These are phyloP conservation scores for Cordyceps javanica DNA, from an alignment of 2,329 filamentous ascomycete genomes.

Conservation along the genomic window DNA sequence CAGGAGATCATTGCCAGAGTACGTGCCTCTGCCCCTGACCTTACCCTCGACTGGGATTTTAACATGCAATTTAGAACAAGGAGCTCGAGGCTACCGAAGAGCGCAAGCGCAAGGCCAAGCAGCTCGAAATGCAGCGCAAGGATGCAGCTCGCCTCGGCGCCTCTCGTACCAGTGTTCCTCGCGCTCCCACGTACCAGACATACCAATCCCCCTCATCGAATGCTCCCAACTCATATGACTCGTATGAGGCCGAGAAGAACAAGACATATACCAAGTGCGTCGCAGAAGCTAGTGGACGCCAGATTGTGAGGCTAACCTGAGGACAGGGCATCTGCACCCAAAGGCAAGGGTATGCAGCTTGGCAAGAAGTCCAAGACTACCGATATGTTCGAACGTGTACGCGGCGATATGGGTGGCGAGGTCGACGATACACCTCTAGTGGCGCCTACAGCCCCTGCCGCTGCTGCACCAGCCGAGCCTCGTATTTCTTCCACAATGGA, in stretches of 20 bases:
- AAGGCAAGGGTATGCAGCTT: slow-evolving; percentile 97
- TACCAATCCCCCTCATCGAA: slow-evolving; percentile 77
- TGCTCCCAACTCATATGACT: slow-evolving; percentile 78
- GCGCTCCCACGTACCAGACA: slow-evolving; percentile 78
- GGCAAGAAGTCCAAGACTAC: slow-evolving; percentile 98
- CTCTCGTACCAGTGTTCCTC: slow-evolving; percentile 59
- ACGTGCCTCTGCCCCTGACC: slow-evolving; percentile 25
- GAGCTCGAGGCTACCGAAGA: slow-evolving; percentile 97
- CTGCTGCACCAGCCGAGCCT: slow-evolving; percentile 46
- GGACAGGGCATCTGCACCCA: slow-evolving; percentile 54
- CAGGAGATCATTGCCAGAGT: slow-evolving; percentile 95
- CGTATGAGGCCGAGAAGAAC: slow-evolving; percentile 96
- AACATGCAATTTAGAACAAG: slow-evolving; percentile 65
- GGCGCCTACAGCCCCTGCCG: slow-evolving; percentile 43
- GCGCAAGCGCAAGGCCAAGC: slow-evolving; percentile 97
- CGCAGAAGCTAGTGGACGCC: neutral
- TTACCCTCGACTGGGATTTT: slow-evolving; percentile 15
- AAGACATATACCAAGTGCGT: slow-evolving; percentile 75
- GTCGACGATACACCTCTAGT: slow-evolving; percentile 73
- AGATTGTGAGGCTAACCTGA: slow-evolving; percentile 9
- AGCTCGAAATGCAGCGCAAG: slow-evolving; percentile 97
- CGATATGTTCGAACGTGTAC: slow-evolving; percentile 94
- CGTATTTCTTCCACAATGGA: slow-evolving; percentile 64
- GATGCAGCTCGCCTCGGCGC: slow-evolving; percentile 78
- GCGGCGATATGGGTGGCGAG: slow-evolving; percentile 83